These are phyloP conservation scores for Rugonectria rugulosa DNA, from an alignment of 2,329 filamentous ascomycete genomes.

Conservation along the genomic window DNA sequence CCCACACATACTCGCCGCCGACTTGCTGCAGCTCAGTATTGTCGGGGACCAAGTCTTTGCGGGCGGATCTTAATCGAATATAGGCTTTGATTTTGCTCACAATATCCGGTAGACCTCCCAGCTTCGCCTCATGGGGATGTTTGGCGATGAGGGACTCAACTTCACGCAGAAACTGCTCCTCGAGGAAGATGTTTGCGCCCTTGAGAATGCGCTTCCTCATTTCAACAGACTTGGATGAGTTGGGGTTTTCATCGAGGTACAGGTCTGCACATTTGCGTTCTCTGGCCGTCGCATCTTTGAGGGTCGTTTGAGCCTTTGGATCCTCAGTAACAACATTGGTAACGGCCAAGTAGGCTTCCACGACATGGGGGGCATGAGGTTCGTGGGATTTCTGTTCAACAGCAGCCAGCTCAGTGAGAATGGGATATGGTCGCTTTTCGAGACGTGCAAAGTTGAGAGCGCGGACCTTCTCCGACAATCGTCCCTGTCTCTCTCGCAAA, in stretches of 20 bases:
- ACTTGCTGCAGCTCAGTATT: conserved; percentile 82
- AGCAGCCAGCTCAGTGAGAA: conserved; percentile 78
- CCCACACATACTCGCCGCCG: conserved; percentile 88
- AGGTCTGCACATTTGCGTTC: conserved; percentile 79
- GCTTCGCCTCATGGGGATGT: conserved; percentile 85
- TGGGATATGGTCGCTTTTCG: conserved; percentile 71
- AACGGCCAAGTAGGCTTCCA: conserved; percentile 84
- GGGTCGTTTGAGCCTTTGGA: conserved; percentile 62
- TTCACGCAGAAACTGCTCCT: conserved; percentile 80
- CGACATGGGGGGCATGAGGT: conserved; percentile 75
- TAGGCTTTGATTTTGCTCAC: conserved; percentile 93
- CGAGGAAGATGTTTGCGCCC: conserved; percentile 81
- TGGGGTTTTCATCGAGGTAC: conserved; percentile 78
- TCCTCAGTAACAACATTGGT: conserved; percentile 81
- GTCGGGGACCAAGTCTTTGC: conserved; percentile 86
- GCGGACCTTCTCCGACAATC: conserved; percentile 81
- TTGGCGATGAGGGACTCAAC: conserved; percentile 81
- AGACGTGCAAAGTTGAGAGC: conserved; percentile 78
- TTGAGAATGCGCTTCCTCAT: conserved; percentile 82
- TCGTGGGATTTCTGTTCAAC: conserved; percentile 76
- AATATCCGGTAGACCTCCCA: conserved; percentile 87
- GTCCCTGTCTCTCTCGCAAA: conserved; percentile 82
- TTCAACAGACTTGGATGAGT: conserved; percentile 67
- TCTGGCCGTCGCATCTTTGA: conserved; percentile 70
- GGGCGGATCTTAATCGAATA: conserved; percentile 78